These are phyloP conservation scores for Hypoxylon cercidicola DNA, from an alignment of 495 filamentous ascomycete genomes.

Conservation along the genomic window DNA sequence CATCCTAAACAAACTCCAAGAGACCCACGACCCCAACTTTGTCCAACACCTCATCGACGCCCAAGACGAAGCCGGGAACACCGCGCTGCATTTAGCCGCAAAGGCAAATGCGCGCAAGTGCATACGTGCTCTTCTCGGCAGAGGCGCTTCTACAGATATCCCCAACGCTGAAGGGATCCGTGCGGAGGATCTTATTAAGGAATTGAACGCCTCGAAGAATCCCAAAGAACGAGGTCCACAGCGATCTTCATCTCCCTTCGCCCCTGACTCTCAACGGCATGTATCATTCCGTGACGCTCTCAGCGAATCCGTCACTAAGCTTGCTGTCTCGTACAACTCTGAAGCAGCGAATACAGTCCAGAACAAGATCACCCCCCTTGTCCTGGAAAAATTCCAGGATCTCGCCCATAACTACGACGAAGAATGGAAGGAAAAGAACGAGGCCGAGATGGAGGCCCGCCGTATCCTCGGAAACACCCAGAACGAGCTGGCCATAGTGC, in stretches of 20 bases:
- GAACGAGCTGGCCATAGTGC: constrained; percentile 63
- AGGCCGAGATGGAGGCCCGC: constrained; percentile 65
- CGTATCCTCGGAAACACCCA: constrained; percentile 64
- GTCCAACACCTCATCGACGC: constrained; percentile 75
- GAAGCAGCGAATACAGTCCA: constrained; percentile 70
- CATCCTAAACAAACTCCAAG: constrained; percentile 83
- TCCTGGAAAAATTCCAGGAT: constrained; percentile 66
- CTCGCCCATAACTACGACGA: constrained; percentile 68
- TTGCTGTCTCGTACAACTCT: constrained; percentile 55
- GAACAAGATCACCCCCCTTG: constrained; percentile 63
- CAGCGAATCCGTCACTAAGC: constrained; percentile 47
- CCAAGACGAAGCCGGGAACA: constrained; percentile 86
- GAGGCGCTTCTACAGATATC: constrained; percentile 79
- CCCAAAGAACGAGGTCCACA: constrained; percentile 57
- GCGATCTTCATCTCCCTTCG: constrained; percentile 71
- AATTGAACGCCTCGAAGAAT: constrained; percentile 63
- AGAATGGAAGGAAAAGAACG: constrained; percentile 68
- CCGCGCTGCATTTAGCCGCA: constrained; percentile 87
- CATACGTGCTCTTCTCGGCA: constrained; percentile 74
- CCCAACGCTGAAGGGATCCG: constrained; percentile 81
- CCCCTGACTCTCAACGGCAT: constrained; percentile 61
- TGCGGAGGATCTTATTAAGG: constrained; percentile 76
- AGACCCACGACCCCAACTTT: constrained; percentile 71
- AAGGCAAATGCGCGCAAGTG: constrained; percentile 79
- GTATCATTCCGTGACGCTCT: constrained; percentile 54